Evolutionary conservation across 176 grass and related monocot species (phyloP).

Genomic region (Eragrostis curvula): DNA sequence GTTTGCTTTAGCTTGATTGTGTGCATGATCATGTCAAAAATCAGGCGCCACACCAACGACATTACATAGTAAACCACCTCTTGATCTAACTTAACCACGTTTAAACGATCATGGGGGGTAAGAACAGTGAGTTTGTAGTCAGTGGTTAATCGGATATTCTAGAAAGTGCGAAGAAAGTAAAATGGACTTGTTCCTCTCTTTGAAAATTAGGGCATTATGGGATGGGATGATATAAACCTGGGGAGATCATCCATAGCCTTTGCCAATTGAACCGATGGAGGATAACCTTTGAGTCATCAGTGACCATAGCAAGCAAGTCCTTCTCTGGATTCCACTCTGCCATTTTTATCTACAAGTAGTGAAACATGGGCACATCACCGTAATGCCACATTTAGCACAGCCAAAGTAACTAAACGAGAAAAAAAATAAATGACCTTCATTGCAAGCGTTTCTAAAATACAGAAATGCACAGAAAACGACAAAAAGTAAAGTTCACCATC

Average conservation of each 20-base stretch:
- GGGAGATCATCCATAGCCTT: constrained; percentile 89
- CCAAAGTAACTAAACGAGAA: constrained; percentile 10
- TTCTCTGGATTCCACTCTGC: constrained; percentile 98
- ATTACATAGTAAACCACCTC: not conserved
- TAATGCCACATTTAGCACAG: constrained; percentile 9
- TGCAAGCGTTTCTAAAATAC: not conserved
- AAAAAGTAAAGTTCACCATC: not conserved
- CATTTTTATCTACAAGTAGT: constrained; percentile 77
- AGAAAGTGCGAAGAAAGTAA: not conserved
- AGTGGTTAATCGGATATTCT: not conserved
- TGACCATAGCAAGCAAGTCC: constrained; percentile 95
- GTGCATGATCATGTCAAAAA: not conserved
- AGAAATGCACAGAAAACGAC: not conserved
- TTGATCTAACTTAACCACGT: not conserved
- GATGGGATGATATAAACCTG: constrained; percentile 49
- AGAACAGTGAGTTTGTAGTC: not conserved
- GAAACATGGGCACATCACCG: not conserved
- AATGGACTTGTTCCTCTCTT: not conserved
- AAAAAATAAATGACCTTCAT: not conserved
- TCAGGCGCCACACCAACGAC: not conserved
- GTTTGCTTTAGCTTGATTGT: not conserved
- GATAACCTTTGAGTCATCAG: constrained; percentile 87
- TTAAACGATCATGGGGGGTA: not conserved
- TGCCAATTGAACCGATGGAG: constrained; percentile 99
- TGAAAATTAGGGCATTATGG: not conserved